phyloP scores from a whole-genome alignment of 257 asterid species.

The Asclepias syriaca region DNA sequence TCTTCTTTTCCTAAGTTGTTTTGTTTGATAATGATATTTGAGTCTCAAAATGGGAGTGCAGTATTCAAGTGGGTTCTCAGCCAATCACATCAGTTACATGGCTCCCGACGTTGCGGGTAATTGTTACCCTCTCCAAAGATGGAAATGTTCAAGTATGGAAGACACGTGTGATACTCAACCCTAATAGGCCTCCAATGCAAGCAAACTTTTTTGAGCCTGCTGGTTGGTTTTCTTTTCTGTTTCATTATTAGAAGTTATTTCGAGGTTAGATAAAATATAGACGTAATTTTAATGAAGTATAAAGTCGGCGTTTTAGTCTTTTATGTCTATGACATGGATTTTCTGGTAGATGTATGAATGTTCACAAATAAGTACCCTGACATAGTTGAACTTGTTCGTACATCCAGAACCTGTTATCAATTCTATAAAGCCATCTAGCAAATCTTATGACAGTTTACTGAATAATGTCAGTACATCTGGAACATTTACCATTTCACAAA shows the following conservation, averaged over 20 bases:
- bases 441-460: neutral
- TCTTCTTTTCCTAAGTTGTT: conserved; percentile 16
- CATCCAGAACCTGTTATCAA: neutral
- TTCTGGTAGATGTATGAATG: neutral
- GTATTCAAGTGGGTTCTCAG: conserved; percentile 99
- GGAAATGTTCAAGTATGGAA: conserved; percentile 97
- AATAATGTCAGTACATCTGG: neutral
- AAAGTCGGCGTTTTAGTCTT: neutral
- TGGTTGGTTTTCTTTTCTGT: conserved; percentile 53
- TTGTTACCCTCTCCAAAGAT: conserved; percentile 90
- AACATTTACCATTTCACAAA: neutral
- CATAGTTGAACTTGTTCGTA: neutral
- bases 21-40: conserved; percentile 16
- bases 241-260: conserved; percentile 3
- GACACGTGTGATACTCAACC: conserved; percentile 78
- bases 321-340: neutral
- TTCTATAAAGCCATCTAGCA: neutral
- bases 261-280: neutral
- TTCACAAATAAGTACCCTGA: neutral
- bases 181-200: conserved; percentile 87
- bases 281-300: neutral
- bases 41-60: conserved; percentile 40
- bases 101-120: conserved; percentile 81
- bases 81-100: conserved; percentile 92
- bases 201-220: conserved; percentile 96